phyloP scores from a whole-genome alignment of 2,329 filamentous ascomycete species.

The Penicillium italicum region DNA sequence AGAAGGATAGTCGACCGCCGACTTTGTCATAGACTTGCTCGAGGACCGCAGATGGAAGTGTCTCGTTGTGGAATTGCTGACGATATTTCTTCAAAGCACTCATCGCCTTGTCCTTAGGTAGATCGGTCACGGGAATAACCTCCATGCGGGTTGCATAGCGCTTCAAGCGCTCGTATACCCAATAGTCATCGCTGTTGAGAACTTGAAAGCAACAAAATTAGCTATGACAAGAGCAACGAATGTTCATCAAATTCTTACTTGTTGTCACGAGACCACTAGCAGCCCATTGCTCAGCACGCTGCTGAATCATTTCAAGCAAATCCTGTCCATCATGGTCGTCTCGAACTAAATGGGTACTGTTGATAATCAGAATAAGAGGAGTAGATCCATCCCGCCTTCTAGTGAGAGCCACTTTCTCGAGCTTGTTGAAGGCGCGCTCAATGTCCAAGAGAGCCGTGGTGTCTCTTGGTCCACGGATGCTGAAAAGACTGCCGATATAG shows the following conservation, averaged over 20 bases:
- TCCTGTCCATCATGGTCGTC: constrained; percentile 93
- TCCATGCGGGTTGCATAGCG: constrained; percentile 92
- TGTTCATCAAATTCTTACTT: constrained; percentile 29
- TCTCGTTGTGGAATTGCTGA: constrained; percentile 69
- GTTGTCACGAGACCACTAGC: constrained; percentile 82
- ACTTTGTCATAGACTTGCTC: constrained; percentile 81
- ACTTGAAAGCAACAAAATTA: constrained; percentile 50
- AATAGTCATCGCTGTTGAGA: constrained; percentile 96
- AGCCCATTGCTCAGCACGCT: constrained; percentile 94
- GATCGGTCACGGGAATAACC: constrained; percentile 78
- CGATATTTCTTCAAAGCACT: constrained; percentile 75
- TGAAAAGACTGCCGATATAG: constrained; percentile 87
- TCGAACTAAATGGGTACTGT: constrained; percentile 84
- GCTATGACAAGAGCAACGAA: not conserved
- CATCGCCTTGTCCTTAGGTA: constrained; percentile 74
- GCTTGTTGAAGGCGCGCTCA: constrained; percentile 92
- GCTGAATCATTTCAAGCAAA: constrained; percentile 88
- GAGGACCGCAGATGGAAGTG: constrained; percentile 51
- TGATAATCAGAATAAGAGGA: constrained; percentile 89
- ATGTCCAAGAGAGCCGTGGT: constrained; percentile 91
- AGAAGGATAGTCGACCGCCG: constrained; percentile 80
- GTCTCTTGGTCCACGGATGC: constrained; percentile 86
- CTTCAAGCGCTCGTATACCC: constrained; percentile 95
- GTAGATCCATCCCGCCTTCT: constrained; percentile 57
- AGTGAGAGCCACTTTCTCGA: constrained; percentile 85